Conservation (phyloP, 345 rosid species). For the Eucalyptus regnans region DNA sequence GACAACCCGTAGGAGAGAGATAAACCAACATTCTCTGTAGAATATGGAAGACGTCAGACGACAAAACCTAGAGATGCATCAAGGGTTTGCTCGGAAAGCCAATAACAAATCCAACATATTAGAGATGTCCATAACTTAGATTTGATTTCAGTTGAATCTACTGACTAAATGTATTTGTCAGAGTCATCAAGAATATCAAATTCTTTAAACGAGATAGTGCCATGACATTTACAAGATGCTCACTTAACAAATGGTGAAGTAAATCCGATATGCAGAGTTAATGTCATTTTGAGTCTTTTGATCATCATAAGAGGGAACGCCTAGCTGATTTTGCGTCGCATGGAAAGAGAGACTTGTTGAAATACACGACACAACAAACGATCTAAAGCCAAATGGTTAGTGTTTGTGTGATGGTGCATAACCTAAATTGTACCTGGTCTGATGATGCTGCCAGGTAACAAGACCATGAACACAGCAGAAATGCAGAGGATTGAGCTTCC, state of each 20-base stretch:
- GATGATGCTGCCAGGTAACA: constrained; percentile 69
- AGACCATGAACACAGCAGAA: constrained; percentile 65
- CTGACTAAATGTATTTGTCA: not conserved
- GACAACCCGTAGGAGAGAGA: constrained; percentile 92
- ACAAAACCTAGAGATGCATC: not conserved
- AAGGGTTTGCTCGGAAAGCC: not conserved
- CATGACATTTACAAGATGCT: not conserved
- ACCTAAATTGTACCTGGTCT: constrained; percentile 50
- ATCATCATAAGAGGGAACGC: not conserved
- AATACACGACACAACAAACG: not conserved
- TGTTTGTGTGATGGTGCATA: not conserved
- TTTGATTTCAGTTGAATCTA: not conserved
- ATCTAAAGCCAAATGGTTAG: not conserved
- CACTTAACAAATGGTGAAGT: not conserved
- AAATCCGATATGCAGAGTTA: not conserved
- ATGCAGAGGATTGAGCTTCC: constrained; percentile 76
- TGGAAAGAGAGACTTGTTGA: not conserved
- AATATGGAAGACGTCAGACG: not conserved
- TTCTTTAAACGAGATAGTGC: not conserved
- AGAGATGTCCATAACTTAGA: not conserved
- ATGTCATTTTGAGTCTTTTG: not conserved
- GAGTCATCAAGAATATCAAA: not conserved
- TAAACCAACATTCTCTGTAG: constrained; percentile 75
- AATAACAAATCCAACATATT: not conserved
- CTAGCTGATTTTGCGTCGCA: not conserved